Base-by-base conservation (phyloP, 31 red algal genomes). In the Odonthalia washingtoniensis region DNA sequence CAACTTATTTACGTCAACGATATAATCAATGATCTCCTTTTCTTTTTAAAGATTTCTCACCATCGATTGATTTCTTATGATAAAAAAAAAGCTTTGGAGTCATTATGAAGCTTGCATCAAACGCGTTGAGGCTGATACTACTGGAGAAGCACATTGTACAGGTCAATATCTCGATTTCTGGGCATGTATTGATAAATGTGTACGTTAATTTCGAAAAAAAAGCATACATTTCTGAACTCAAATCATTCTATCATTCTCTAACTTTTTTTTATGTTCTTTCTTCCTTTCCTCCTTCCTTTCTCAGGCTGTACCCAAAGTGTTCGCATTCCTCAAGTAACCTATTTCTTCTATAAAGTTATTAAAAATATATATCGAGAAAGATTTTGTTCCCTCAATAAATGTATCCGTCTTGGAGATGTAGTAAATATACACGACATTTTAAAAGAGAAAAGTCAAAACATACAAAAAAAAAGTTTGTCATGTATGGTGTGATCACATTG, bases 111-210 rank as follows among this genome's bases (percentile, higher is more conserved):
- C 95, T 21, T 99, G 98, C 91, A 89, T 94, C 63, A 84, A 87
- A 17, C 78, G 98, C 26, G 89, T 97, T n/a, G 79, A 95, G 89
- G 86, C 85, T 12, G 95, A 95, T 45, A 93, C 88, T 5, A 91
- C 87, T 18, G 98, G 95, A 5, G 98, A 99, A 67, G 98, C 98
- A 32, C 98, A 99, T 86, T 99, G 98, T 72, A 95, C 95, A 57
- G 98, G 98, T 18, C 98, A 99, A 83, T 99, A 97, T 70, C 90
- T 99, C 46, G 97, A 99, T 78, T 99, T 97, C 61, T 97, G 94
- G 94, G 81, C 84, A 33, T 99, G 98, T 81, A 91, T 97, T 27
- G 98, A 99, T 70, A 73, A 87, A 42, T 97, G 94, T 69, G 98
- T 94, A 92, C 35, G 95, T 97, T 70, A 24, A 60, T 31, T 30